Conservation (phyloP, 139 green algal species). For the Chlorella sp. region DNA sequence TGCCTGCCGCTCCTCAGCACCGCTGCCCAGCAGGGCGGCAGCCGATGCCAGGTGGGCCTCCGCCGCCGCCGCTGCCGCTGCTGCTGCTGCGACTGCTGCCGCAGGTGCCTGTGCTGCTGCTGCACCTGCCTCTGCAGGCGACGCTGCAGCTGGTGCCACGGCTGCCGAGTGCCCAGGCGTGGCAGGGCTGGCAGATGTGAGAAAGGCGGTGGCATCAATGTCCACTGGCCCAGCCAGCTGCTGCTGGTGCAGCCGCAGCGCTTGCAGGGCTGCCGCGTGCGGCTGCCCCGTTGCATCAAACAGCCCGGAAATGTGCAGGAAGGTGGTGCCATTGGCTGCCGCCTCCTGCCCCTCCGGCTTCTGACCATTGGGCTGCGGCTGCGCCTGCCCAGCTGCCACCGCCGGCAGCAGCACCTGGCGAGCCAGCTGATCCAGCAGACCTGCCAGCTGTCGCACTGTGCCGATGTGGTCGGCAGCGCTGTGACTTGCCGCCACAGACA, state of each 20-base stretch:
- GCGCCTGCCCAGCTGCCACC: not conserved
- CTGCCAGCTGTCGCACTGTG: conserved; percentile 9
- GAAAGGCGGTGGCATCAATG: not conserved
- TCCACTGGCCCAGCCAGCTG: not conserved
- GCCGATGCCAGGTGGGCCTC: too few species aligned
- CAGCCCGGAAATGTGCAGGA: not conserved
- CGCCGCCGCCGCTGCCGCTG: not conserved
- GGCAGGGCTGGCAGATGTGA: not conserved
- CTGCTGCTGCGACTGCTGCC: not conserved
- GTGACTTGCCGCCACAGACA: not conserved
- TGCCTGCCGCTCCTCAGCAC: too few species aligned
- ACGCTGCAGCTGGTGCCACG: not conserved
- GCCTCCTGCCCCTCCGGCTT: not conserved
- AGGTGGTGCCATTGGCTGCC: not conserved
- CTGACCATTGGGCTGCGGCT: not conserved
- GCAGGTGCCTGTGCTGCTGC: not conserved
- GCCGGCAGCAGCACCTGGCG: not conserved
- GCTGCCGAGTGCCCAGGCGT: not conserved
- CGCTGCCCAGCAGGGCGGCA: too few species aligned
- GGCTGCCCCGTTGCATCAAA: conserved; percentile 9
- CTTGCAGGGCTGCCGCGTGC: not conserved
- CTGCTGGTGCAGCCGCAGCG: not conserved
- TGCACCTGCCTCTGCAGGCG: not conserved
- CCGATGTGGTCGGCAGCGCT: conserved; percentile 4
- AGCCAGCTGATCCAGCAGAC: not conserved